Percentiles rank a stretch among this genome's conserved stretches.
These are phyloP conservation scores for Leishmania lainsoni DNA, from an alignment of 208 protist genomes.

Conservation along the genomic window DNA sequence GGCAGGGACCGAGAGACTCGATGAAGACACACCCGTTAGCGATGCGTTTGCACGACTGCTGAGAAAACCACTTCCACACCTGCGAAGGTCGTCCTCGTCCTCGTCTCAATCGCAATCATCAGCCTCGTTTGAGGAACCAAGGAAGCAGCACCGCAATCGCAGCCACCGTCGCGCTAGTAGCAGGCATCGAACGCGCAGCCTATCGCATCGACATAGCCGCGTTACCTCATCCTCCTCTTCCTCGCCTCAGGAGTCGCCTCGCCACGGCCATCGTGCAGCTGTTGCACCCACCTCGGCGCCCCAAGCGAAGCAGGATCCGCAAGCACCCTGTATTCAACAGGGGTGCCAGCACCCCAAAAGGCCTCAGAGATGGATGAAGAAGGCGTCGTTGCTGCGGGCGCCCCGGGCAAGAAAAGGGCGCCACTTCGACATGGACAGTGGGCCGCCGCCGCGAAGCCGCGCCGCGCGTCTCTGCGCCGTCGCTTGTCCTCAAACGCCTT, in stretches of 20 bases:
- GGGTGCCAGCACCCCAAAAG: background rate
- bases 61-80: conserved; percentile 15
- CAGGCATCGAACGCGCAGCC: background rate
- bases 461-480: conserved; percentile 13
- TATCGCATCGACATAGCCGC: background rate
- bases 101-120: conserved; percentile 6
- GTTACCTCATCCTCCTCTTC: background rate
- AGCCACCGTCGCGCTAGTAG: background rate
- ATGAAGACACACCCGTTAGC: background rate
- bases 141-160: background rate
- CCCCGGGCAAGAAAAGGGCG: background rate
- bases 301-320: background rate
- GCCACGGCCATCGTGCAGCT: background rate
- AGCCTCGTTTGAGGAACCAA: background rate
- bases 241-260: background rate
- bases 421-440: background rate
- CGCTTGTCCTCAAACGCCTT: conserved; percentile 5
- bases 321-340: background rate
- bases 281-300: background rate
- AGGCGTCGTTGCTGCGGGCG: background rate
- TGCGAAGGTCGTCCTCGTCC: conserved; percentile 8
- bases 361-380: background rate
- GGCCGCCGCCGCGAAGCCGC: background rate
- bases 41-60: conserved; percentile 19
- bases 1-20: background rate